These are phyloP conservation scores for Encephalitozoon cuniculi DNA, from an alignment of 371 early-diverging fungal species.

Conservation along the genomic window DNA sequence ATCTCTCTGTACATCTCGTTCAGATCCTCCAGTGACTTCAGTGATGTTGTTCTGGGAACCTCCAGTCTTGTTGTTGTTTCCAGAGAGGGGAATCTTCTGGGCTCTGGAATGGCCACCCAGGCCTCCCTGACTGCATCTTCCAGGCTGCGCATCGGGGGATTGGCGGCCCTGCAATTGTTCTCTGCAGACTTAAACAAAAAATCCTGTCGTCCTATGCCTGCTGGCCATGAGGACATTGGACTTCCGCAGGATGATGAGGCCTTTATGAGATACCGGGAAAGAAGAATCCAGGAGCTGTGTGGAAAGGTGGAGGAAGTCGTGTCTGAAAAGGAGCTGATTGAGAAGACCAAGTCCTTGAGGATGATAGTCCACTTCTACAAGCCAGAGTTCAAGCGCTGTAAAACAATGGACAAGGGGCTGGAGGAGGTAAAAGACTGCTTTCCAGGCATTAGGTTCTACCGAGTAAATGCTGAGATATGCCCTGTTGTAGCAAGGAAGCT, in stretches of 20 bases:
- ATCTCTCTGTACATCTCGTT: background rate
- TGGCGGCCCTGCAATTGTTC: background rate
- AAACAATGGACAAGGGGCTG: constrained; percentile 52
- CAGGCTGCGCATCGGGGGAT: background rate
- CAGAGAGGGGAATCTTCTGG: background rate
- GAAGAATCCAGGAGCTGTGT: constrained; percentile 35
- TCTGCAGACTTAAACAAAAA: constrained; percentile 4
- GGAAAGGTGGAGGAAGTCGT: constrained; percentile 31
- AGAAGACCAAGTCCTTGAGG: constrained; percentile 42
- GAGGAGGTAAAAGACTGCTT: constrained; percentile 41
- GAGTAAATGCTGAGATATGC: constrained; percentile 46
- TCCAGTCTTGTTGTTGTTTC: background rate
- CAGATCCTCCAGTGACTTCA: background rate
- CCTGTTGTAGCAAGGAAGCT: constrained; percentile 42
- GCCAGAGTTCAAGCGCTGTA: constrained; percentile 49
- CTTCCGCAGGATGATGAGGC: constrained; percentile 31
- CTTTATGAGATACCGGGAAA: constrained; percentile 41
- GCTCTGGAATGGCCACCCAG: background rate
- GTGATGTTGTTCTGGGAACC: background rate
- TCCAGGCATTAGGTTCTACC: constrained; percentile 48
- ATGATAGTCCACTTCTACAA: constrained; percentile 60
- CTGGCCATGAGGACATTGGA: background rate
- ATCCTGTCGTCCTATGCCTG: background rate
- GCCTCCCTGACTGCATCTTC: background rate
- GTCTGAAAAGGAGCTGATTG: constrained; percentile 51